A percentile compares a stretch with the other conserved stretches of the same genome.
Evolutionary conservation across 306 rosid species (phyloP).

Genomic region (Vigna trinervia): DNA sequence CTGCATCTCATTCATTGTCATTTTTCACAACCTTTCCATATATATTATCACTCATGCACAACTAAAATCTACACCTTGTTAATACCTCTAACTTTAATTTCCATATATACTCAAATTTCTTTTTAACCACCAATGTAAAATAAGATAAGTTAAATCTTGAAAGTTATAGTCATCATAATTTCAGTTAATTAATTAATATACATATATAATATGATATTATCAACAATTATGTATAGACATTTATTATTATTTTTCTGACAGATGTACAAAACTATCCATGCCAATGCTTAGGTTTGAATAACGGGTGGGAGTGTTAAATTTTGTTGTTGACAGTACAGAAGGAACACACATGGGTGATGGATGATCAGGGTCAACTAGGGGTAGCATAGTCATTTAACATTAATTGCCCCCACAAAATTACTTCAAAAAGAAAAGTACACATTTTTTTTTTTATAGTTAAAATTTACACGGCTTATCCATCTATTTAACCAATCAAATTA

Average conservation of each 20-base stretch:
- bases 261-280: conserved; percentile 38
- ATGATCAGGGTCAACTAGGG: conserved; percentile 39
- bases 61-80: background rate
- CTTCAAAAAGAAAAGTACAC: conserved; percentile 18
- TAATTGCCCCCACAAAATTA: conserved; percentile 24
- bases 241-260: no score
- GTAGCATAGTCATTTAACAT: conserved; percentile 40
- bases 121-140: no score
- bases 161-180: no score
- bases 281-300: no score
- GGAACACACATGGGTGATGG: conserved; percentile 19
- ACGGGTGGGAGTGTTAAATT: conserved; percentile 1
- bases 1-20: background rate
- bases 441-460: no score
- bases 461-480: no score
- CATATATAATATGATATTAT: background rate
- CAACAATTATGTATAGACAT: background rate
- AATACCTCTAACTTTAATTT: background rate
- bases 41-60: background rate
- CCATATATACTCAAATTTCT: background rate
- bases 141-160: no score
- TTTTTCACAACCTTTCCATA: background rate
- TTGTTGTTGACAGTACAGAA: conserved; percentile 36
- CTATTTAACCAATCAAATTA: no score
- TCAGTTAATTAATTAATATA: no score